These are phyloP conservation scores for Yamadazyma tumulicola DNA, from an alignment of 805 yeast genomes.

Conservation along the genomic window DNA sequence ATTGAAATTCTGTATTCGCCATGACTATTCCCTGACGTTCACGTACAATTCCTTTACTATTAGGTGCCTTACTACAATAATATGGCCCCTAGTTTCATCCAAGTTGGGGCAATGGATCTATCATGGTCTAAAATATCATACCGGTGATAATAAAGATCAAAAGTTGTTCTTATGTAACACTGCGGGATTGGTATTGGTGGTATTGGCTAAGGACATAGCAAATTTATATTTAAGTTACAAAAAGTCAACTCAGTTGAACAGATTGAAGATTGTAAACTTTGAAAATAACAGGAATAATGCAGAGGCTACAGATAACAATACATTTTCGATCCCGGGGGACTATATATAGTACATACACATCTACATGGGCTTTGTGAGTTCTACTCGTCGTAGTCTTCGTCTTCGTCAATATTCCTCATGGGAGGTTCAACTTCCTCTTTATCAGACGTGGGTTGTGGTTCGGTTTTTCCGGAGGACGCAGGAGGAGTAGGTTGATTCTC, in stretches of 20 bases:
- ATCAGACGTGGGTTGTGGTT: constrained; percentile 8
- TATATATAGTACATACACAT: neutral
- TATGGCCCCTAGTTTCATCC: constrained; percentile 39
- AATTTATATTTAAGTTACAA: constrained; percentile 27
- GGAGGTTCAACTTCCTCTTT: constrained; percentile 38
- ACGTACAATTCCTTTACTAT: constrained; percentile 22
- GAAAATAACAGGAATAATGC: neutral
- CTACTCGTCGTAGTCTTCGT: constrained; percentile 45
- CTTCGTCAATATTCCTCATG: constrained; percentile 43
- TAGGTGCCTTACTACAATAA: constrained; percentile 27
- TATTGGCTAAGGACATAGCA: constrained; percentile 29
- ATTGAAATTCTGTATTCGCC: constrained; percentile 29
- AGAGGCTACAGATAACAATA: neutral
- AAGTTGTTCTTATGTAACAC: constrained; percentile 26
- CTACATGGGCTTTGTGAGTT: constrained; percentile 6
- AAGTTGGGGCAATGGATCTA: constrained; percentile 27
- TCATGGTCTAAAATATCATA: constrained; percentile 4
- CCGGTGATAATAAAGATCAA: constrained; percentile 16
- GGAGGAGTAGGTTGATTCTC: constrained; percentile 1
- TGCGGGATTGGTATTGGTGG: constrained; percentile 30
- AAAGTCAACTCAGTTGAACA: constrained; percentile 27
- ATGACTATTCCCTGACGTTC: constrained; percentile 31
- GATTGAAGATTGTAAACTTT: constrained; percentile 13
- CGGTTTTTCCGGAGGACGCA: constrained; percentile 5
- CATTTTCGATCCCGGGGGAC: constrained; percentile 1